phyloP scores from a whole-genome alignment of 2,329 filamentous ascomycete genomes.

The Ophiostoma piceae region DNA sequence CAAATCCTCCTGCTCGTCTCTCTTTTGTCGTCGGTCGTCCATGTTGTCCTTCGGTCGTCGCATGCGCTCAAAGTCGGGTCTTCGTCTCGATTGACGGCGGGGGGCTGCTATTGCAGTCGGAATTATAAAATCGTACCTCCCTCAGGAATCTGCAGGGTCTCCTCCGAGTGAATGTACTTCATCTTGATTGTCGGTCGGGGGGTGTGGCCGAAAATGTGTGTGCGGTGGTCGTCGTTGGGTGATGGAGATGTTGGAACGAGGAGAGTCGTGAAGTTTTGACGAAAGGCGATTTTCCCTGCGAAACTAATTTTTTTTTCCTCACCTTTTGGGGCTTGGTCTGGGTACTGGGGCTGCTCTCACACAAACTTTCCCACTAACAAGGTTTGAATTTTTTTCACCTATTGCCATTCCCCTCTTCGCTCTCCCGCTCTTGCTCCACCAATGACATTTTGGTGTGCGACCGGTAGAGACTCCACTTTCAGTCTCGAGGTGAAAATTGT shows the following conservation, averaged over 20 bases:
- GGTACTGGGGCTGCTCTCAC: slow-evolving; percentile 19
- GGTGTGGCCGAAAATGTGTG: slow-evolving; percentile 19
- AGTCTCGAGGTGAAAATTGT: not conserved
- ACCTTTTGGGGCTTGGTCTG: slow-evolving; percentile 16
- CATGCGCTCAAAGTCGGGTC: slow-evolving; percentile 19
- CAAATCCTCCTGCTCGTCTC: not conserved
- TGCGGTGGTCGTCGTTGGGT: slow-evolving; percentile 23
- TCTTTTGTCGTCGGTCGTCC: not conserved
- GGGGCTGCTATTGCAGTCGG: not conserved
- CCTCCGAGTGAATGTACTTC: slow-evolving; percentile 99
- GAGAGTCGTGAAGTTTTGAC: slow-evolving; percentile 21
- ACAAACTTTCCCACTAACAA: slow-evolving; percentile 23
- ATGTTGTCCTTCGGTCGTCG: slow-evolving; percentile 14
- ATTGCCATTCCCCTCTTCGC: not conserved
- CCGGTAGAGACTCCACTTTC: not conserved
- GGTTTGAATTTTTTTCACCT: slow-evolving; percentile 24
- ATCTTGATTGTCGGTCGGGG: slow-evolving; percentile 62
- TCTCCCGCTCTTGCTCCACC: not conserved
- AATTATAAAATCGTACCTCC: slow-evolving; percentile 58
- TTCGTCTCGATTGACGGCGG: slow-evolving; percentile 11
- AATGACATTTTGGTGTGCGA: slow-evolving; percentile 16
- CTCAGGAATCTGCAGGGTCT: slow-evolving; percentile 91
- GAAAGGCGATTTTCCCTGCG: slow-evolving; percentile 21
- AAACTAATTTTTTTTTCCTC: slow-evolving; percentile 22
- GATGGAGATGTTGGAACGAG: slow-evolving; percentile 21